These are phyloP conservation scores for Solanum etuberosum DNA, from an alignment of 257 asterid species.

Conservation along the genomic window DNA sequence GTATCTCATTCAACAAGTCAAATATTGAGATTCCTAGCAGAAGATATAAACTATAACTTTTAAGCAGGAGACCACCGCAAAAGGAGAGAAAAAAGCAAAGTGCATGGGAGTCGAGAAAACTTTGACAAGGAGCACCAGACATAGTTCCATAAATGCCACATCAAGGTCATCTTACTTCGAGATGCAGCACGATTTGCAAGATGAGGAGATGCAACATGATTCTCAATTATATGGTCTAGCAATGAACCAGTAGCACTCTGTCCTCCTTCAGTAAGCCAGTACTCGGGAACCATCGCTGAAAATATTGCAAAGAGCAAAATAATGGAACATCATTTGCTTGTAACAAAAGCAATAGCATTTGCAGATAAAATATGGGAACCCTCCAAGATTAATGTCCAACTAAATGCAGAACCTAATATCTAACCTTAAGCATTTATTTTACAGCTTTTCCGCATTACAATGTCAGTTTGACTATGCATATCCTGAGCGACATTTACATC, in stretches of 20 bases:
- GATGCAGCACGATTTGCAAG: constrained; percentile 90
- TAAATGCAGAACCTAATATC: neutral
- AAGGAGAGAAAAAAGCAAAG: neutral
- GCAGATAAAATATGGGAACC: neutral
- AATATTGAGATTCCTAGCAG: constrained; percentile 57
- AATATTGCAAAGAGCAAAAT: constrained; percentile 6
- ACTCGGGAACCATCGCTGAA: constrained; percentile 93
- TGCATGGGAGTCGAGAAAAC: neutral
- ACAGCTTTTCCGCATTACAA: neutral
- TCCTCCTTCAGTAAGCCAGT: constrained; percentile 99
- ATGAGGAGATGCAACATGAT: constrained; percentile 69
- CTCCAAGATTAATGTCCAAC: neutral
- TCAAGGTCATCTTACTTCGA: constrained; percentile 44
- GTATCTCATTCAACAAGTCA: constrained; percentile 67
- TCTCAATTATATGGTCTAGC: constrained; percentile 67
- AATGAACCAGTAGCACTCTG: constrained; percentile 97
- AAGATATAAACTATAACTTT: neutral
- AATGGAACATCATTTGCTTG: neutral
- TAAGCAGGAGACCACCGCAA: neutral
- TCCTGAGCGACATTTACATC: neutral
- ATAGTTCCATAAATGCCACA: neutral
- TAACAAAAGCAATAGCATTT: neutral
- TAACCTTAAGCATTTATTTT: neutral
- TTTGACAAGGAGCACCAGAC: neutral
- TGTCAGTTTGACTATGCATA: neutral